These are phyloP conservation scores for Paradendryphiella salina DNA, from an alignment of 2,329 filamentous ascomycete genomes.

Conservation along the genomic window DNA sequence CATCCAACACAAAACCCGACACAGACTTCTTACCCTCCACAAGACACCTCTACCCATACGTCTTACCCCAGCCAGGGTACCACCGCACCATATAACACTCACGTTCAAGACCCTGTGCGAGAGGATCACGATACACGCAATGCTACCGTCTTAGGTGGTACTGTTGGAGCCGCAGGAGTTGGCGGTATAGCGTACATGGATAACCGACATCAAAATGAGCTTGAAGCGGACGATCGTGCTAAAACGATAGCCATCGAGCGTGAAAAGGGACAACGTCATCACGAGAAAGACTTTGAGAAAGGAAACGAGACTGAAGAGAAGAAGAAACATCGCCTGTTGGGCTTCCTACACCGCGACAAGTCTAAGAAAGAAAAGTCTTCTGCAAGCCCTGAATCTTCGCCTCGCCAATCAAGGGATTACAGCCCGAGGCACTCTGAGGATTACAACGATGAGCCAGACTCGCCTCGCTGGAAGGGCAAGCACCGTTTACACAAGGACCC, in stretches of 20 bases:
- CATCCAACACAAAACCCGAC: conserved; percentile 4
- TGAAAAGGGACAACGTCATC: conserved; percentile 24
- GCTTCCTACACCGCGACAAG: conserved; percentile 50
- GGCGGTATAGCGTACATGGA: conserved; percentile 37
- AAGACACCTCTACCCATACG: conserved; percentile 8
- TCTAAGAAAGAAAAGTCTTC: conserved; percentile 39
- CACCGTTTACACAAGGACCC: conserved; percentile 50
- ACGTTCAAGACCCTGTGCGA: conserved; percentile 23
- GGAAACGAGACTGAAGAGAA: conserved; percentile 38
- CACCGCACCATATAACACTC: conserved; percentile 17
- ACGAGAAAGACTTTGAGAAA: conserved; percentile 20
- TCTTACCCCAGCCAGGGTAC: conserved; percentile 14
- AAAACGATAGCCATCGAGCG: conserved; percentile 21
- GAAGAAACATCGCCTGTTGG: conserved; percentile 46
- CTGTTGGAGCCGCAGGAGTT: conserved; percentile 28
- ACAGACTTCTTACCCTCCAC: conserved; percentile 9
- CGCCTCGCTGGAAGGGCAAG: conserved; percentile 33
- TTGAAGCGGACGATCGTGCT: conserved; percentile 33
- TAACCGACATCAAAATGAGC: conserved; percentile 37
- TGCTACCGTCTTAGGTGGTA: conserved; percentile 28
- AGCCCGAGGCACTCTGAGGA: conserved; percentile 30
- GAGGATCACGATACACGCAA: conserved; percentile 35
- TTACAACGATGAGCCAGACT: conserved; percentile 25
- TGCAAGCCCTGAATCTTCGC: conserved; percentile 21
- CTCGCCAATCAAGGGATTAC: conserved; percentile 25